These are phyloP conservation scores for Podaxis pistillaris DNA, from an alignment of 768 basidiomycete species.

Conservation along the genomic window DNA sequence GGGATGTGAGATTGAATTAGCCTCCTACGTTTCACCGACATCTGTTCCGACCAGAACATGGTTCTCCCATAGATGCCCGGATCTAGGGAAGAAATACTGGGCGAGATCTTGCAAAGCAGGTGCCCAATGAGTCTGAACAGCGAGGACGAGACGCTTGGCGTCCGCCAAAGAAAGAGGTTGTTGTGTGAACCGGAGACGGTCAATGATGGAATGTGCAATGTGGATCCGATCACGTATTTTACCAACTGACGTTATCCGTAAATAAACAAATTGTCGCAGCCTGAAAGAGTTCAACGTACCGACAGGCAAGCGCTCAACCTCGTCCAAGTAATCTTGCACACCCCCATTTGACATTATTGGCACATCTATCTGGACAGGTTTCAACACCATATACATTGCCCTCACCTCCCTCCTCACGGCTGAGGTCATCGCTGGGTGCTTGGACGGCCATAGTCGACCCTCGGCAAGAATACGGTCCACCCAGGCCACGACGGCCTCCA, in stretches of 20 bases:
- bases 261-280: not conserved
- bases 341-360: not conserved
- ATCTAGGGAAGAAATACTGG: constrained; percentile 9
- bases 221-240: not conserved
- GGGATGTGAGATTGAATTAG: not conserved
- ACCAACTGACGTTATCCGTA: not conserved
- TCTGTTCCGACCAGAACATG: constrained; percentile 2
- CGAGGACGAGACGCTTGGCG: not conserved
- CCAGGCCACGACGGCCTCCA: constrained; percentile 32
- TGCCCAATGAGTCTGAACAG: not conserved
- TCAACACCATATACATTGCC: constrained; percentile 14
- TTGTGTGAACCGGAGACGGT: not conserved
- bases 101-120: not conserved
- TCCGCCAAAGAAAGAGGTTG: not conserved
- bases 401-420: constrained; percentile 20
- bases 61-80: constrained; percentile 5
- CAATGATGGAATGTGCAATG: constrained; percentile 1
- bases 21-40: not conserved
- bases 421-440: constrained; percentile 35
- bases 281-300: not conserved
- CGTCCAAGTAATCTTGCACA: not conserved
- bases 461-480: constrained; percentile 33
- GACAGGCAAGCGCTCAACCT: not conserved
- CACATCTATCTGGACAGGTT: not conserved
- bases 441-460: constrained; percentile 23